Evolutionary conservation across 179 eudicot species (phyloP), one percentile per base, ranked within the genome.

Genomic region (Nepenthes alata): DNA sequence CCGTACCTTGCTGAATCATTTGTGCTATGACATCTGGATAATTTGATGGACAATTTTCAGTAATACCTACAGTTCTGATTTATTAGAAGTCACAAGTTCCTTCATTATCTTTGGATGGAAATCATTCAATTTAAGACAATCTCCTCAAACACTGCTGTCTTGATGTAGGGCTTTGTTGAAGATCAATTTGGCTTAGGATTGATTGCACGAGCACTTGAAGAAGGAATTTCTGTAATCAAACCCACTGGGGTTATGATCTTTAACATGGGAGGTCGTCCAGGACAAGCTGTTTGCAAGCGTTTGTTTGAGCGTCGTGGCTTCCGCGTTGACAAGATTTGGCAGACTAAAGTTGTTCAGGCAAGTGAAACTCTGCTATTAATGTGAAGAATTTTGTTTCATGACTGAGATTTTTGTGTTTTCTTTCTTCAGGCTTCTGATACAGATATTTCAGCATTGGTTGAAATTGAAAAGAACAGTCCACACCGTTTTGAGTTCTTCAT

Each of bases 241-340:
- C 98, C 98, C 53, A 75, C 79, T 56, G 98, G 98, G 55, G 81
- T 89, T 67, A 87, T 93, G 97, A 85, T 89, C 53, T 93, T 93
- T 62, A 93, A 93, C 69, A 87, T 93, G 95, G 98, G 98, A 70
- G 98, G 98, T 53, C 95, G 98, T 55, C 98, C 98, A 52, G 98
- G 98, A 65, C 95, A 93, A 82, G 95, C 85, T 73, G 98, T 93
- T 66, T 93, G 98, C 68, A 81, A 76, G 68, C 98, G 95, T 57
- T 76, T 93, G 76, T 89, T 93, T 81, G 94, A 87, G 68, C 89
- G 97, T 35, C 98, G 98, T 72, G 98, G 98, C 63, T 83, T 93
- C 60, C 77, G 59, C 67, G 87, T 93, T 62, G 74, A 79, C 78
- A 85, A 87, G 77, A 85, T 93, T 58, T 93, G 98, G 98, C 97